phyloP scores from a whole-genome alignment of 352 stramenopile species.

The Blastocystis sp. region DNA sequence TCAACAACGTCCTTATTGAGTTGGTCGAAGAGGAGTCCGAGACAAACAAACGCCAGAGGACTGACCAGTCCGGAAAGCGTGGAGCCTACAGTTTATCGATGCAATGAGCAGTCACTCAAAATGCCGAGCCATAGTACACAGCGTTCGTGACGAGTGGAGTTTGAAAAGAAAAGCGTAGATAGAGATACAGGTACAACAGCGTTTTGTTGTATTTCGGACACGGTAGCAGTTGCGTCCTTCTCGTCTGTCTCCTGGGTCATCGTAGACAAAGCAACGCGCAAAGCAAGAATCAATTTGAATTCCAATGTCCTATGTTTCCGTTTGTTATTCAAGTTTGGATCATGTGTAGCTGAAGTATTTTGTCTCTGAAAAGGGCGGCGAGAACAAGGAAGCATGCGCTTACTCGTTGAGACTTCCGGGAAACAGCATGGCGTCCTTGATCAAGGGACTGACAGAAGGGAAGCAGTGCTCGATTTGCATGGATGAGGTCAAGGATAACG shows the following conservation, averaged over 20 bases:
- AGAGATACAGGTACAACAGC: background rate
- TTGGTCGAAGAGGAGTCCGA: background rate
- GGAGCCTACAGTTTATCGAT: background rate
- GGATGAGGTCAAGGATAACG: constrained; percentile 1
- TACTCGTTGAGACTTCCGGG: background rate
- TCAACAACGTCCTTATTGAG: background rate
- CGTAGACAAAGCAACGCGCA: no score
- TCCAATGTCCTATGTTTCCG: background rate
- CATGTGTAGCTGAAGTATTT: background rate
- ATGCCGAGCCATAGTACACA: background rate
- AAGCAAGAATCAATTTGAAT: no score
- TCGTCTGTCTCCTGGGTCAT: no score
- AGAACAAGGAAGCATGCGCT: background rate
- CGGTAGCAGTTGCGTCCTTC: background rate
- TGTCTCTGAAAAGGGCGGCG: background rate
- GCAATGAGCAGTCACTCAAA: background rate
- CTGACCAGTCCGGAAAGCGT: background rate
- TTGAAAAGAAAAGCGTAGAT: background rate
- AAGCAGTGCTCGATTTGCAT: constrained; percentile 45
- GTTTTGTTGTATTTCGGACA: background rate
- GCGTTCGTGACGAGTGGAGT: background rate
- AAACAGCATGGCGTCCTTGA: constrained; percentile 4
- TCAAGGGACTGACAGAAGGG: constrained; percentile 1
- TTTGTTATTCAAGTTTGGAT: background rate
- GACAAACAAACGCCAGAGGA: background rate